These are phyloP conservation scores for Colletotrichum sublineola DNA, from an alignment of 2,329 filamentous ascomycete genomes.

Conservation along the genomic window DNA sequence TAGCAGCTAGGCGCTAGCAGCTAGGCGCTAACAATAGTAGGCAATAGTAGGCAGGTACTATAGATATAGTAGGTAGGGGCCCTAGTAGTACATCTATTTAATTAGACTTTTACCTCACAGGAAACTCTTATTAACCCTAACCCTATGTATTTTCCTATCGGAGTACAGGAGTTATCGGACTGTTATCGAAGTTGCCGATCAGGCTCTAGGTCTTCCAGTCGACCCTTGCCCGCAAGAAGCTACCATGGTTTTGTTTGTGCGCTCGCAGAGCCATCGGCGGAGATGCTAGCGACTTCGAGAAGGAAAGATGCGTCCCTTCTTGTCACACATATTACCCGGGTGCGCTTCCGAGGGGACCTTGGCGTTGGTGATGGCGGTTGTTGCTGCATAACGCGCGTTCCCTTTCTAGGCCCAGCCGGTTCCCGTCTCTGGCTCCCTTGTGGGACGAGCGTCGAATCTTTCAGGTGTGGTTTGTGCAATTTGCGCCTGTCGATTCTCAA, in stretches of 20 bases:
- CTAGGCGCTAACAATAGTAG: too few species aligned
- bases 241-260: conserved; percentile 8
- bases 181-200: too few species aligned
- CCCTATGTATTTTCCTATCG: too few species aligned
- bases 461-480: neutral
- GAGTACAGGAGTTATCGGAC: too few species aligned
- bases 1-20: too few species aligned
- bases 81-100: too few species aligned
- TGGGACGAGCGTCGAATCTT: neutral
- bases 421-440: conserved; percentile 28
- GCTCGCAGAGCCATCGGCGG: conserved; percentile 14
- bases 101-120: too few species aligned
- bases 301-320: neutral
- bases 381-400: conserved; percentile 16
- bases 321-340: conserved; percentile 17
- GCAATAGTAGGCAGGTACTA: too few species aligned
- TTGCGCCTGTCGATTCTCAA: neutral
- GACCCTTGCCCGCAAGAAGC: neutral
- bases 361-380: conserved; percentile 33
- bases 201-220: neutral
- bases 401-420: conserved; percentile 20
- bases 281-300: neutral
- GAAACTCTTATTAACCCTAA: too few species aligned
- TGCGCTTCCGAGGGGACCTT: conserved; percentile 19
- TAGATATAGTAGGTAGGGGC: too few species aligned